Evolutionary conservation across 148 eudicot species (phyloP).

Genomic region (Arctostaphylos glauca): DNA sequence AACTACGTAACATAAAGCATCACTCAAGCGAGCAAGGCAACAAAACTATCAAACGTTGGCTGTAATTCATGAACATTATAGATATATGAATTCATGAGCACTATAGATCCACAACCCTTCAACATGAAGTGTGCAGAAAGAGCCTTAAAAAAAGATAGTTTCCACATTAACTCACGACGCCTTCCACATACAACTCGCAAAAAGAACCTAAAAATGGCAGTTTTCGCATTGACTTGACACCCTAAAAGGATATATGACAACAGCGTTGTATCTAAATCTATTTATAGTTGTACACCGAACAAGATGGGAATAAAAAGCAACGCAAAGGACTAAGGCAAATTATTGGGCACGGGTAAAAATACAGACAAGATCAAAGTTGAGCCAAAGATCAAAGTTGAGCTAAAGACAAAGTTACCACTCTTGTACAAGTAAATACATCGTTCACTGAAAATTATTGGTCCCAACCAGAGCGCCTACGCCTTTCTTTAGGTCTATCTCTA

Average conservation of each 20-base stretch:
- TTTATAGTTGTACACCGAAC: background rate
- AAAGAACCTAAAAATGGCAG: background rate
- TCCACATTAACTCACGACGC: background rate
- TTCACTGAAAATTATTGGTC: constrained; percentile 44
- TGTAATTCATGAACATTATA: background rate
- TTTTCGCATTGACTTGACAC: background rate
- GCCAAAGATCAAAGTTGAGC: background rate
- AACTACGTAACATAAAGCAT: background rate
- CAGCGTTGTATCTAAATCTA: background rate
- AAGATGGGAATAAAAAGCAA: background rate
- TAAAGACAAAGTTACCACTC: background rate
- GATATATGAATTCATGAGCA: background rate
- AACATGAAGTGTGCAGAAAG: too few relatives aligned
- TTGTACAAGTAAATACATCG: constrained; percentile 20
- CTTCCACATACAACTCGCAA: background rate
- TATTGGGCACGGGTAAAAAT: constrained; percentile 14
- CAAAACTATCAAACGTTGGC: background rate
- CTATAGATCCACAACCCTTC: too few relatives aligned
- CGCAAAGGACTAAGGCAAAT: background rate
- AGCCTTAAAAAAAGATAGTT: too few relatives aligned
- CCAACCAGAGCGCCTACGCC: constrained; percentile 93
- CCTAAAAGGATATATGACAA: background rate
- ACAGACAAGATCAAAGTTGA: constrained; percentile 9
- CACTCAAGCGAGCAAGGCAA: background rate
- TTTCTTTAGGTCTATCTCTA: constrained; percentile 71